Percentiles rank a stretch among this genome's conserved stretches.
phyloP scores from a whole-genome alignment of 371 early-diverging fungal species.

The Mucor plumbeus region DNA sequence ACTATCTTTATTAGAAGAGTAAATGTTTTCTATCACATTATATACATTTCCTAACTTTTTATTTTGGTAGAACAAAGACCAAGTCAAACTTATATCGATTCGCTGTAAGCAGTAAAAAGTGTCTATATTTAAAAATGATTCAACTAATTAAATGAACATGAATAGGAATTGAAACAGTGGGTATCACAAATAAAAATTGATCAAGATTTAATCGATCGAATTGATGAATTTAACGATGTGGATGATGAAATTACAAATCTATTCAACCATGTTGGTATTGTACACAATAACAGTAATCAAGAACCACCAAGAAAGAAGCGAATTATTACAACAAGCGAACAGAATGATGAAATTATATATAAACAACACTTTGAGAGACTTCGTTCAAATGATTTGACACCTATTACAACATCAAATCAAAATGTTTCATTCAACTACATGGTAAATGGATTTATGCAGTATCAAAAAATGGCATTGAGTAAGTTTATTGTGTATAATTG shows the following conservation, averaged over 20 bases:
- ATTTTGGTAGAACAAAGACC: slow-evolving; percentile 1
- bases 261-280: slow-evolving; percentile 7
- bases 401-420: background rate
- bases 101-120: slow-evolving; percentile 5
- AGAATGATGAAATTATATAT: slow-evolving; percentile 2
- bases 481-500: background rate
- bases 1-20: slow-evolving; percentile 9
- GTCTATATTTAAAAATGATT: background rate
- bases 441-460: slow-evolving; percentile 16
- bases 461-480: slow-evolving; percentile 13
- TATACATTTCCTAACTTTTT: background rate
- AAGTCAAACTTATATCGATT: background rate
- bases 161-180: slow-evolving; percentile 18
- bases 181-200: slow-evolving; percentile 9
- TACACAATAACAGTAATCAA: background rate
- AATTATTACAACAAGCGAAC: background rate
- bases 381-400: slow-evolving; percentile 3
- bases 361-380: background rate
- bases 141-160: background rate
- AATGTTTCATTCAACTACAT: slow-evolving; percentile 5
- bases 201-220: background rate
- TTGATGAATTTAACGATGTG: slow-evolving; percentile 15
- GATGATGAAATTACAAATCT: slow-evolving; percentile 24
- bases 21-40: background rate
- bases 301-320: slow-evolving; percentile 12